Evolutionary conservation across 1,284 basidiomycete genomes (phyloP), one percentile per base, ranked within the genome.

Genomic region (Ceratobasidium sp.): DNA sequence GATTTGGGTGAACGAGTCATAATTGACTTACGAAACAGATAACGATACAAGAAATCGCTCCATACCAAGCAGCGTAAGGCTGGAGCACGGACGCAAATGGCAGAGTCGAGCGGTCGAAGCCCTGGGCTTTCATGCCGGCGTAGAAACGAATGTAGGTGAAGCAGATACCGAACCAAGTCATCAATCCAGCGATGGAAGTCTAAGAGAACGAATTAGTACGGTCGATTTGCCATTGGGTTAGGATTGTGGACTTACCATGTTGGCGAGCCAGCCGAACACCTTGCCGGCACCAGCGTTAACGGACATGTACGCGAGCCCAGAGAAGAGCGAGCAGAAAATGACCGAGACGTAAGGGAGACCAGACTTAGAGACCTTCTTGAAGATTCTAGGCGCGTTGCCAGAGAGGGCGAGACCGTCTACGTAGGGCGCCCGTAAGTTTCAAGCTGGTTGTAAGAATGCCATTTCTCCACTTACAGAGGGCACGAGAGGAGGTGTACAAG

Each of bases 91-190:
- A 88, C 6, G 80, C 80, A 81, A 87, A 96, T 0, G 95, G 95
- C 9, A 97, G 86, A 1, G 83, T 85, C 6, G 77, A 83, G 64
- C 94, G 87, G 76, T 91, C 86, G 77, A 90, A 87, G 29, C 92
- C 92, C 80, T 97, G 95, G 1, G 83, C 90, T 80, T 91, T 90
- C 81, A 93, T 81, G 51, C 94, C 95, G 6, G 84, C 81, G 80
- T 93, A 86, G 86, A 97, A 97, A 48, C 93, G 90, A 74, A 94
- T 82, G 82, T 95, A 95, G 7, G 91, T 93, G 67, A 95, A 78
- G 48, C 86, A 86, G 80, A 97, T 97, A 76, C 90, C 93, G 79
- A 93, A 91, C 95, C 95, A 97, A 14, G 92, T 93, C 84, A 94
- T 86, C 73, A 92, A 82, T 53, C 91, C 91, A 8, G 87, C 85